Evolutionary conservation across 345 rosid species (phyloP), one percentile per base, ranked within the genome.

Genomic region (Rhizophora mangle): DNA sequence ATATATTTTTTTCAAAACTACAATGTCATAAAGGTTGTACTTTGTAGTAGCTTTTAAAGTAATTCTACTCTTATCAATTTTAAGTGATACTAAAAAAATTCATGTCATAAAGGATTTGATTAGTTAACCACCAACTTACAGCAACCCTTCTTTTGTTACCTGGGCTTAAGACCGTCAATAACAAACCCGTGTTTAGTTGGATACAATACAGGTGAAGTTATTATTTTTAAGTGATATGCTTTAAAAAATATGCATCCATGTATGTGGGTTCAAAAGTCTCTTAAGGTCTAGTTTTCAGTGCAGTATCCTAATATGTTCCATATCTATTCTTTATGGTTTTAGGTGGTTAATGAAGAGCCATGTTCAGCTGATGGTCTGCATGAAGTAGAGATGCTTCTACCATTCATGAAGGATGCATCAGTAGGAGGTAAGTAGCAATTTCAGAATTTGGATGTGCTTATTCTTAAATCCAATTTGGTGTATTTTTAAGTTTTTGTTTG

Each of bases 371-470:
- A 88, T 47, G 85, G 80, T 64, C 73, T 75, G 67, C 97, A 88
- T 81, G 92, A 91, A 74, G 76, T 94, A 60, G 96, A 89, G 79
- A 76, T 91, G 72, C 88, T 88, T 74, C 81, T 77, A 39, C 96
- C 98, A 60, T 84, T 89, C 76, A 79, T 79, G 85, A 87, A 86
- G 79, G 89, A 85, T 74, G 36, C 66, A n/a, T 77, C 59, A 52
- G 72, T 60, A 27, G 89, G 85, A 70, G 92, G 93, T 94, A 68
- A 59, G 80, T 77, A 65, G 68, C 62, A 43, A 61, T 36, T 69
- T 65, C 65, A 27, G 47, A 55, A 56, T 70, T 65, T 60, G 21
- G 24, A 22, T 30, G 60, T 1, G 34, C 27, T 75, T 62, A 65
- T 43, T 68, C 62, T 65, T 63, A 20, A 19, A 4, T 51, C 54